Percentiles rank a stretch among this genome's conserved stretches.
Conservation (phyloP, 1,284 basidiomycete genomes). For the Nidula niveotomentosa region DNA sequence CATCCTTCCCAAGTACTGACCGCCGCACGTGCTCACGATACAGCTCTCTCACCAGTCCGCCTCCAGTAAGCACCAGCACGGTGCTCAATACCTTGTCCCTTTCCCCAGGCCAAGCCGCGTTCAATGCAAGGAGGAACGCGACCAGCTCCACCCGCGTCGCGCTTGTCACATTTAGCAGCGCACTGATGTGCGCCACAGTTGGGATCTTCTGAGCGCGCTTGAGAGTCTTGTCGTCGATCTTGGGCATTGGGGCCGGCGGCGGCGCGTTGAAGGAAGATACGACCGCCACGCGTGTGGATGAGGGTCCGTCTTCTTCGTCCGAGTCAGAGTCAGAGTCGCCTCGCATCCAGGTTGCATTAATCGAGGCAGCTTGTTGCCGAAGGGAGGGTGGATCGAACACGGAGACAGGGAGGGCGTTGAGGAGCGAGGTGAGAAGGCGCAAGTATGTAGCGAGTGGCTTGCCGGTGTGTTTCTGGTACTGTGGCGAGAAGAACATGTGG, state of each 20-base stretch:
- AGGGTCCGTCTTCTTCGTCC: conserved; percentile 33
- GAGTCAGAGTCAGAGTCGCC: conserved; percentile 34
- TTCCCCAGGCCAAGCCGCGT: conserved; percentile 56
- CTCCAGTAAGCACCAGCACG: conserved; percentile 48
- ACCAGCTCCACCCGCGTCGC: conserved; percentile 42
- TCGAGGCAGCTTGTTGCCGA: conserved; percentile 1
- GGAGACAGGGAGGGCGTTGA: conserved; percentile 53
- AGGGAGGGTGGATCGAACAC: conserved; percentile 44
- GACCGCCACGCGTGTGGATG: conserved; percentile 27
- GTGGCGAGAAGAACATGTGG: conserved; percentile 55
- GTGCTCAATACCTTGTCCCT: conserved; percentile 52
- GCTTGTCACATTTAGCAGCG: conserved; percentile 37
- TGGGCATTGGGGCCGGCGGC: conserved; percentile 25
- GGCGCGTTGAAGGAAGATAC: conserved; percentile 34
- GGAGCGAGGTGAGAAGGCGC: conserved; percentile 44
- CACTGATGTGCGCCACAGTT: conserved; percentile 46
- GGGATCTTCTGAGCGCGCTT: conserved; percentile 54
- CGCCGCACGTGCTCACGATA: conserved; percentile 70
- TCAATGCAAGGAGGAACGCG: conserved; percentile 53
- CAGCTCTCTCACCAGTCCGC: conserved; percentile 71
- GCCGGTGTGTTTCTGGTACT: conserved; percentile 45
- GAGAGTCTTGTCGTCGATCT: conserved; percentile 53
- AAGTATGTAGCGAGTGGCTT: conserved; percentile 55
- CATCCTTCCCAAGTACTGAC: conserved; percentile 54
- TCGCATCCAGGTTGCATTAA: conserved; percentile 12